These are phyloP conservation scores for Pyrenophora graminea DNA, from an alignment of 2,329 filamentous ascomycete genomes.

Conservation along the genomic window DNA sequence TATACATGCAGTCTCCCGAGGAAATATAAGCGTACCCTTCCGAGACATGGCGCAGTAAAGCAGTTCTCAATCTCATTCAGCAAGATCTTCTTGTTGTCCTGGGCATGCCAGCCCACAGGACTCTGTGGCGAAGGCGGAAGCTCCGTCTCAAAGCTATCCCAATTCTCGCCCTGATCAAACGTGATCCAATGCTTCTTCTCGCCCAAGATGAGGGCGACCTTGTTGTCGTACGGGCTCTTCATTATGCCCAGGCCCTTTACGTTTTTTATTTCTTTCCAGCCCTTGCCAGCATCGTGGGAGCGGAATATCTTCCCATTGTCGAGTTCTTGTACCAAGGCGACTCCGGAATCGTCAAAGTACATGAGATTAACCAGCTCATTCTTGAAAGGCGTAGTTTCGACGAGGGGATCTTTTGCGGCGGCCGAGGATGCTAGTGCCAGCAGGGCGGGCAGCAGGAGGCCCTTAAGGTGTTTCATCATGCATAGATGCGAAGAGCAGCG, in stretches of 20 bases:
- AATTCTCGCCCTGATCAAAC: conserved; percentile 78
- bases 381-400: conserved; percentile 69
- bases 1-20: too few species aligned
- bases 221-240: conserved; percentile 77
- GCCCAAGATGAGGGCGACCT: conserved; percentile 81
- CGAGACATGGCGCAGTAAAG: conserved; percentile 45
- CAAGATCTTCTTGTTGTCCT: conserved; percentile 81
- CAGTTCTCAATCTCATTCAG: conserved; percentile 63
- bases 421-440: conserved; percentile 49
- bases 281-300: conserved; percentile 78
- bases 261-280: conserved; percentile 69
- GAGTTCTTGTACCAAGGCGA: conserved; percentile 74
- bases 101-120: conserved; percentile 78
- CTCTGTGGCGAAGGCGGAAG: conserved; percentile 57
- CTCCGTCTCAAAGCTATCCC: conserved; percentile 72
- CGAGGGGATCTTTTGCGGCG: conserved; percentile 62
- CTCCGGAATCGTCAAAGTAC: conserved; percentile 90
- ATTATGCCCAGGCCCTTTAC: conserved; percentile 66
- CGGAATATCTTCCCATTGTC: conserved; percentile 70
- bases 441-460: conserved; percentile 55
- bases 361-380: conserved; percentile 70
- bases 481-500: conserved; percentile 35
- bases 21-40: conserved; percentile 53
- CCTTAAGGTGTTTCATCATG: conserved; percentile 46
- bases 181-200: conserved; percentile 79